Evolutionary conservation across 306 rosid species (phyloP).

Genomic region (Potentilla sterilis): DNA sequence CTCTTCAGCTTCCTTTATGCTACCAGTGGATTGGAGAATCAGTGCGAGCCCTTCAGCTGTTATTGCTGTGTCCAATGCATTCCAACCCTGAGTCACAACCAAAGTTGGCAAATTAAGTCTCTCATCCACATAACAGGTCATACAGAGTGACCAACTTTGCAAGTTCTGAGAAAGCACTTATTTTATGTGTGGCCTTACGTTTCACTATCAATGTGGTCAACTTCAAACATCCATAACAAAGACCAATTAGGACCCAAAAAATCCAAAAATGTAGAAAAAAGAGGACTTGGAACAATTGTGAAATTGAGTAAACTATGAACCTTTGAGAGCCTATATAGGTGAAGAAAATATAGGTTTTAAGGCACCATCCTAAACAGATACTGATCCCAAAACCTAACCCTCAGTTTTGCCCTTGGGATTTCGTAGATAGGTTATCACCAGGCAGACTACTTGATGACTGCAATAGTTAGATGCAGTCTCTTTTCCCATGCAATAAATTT

Average conservation of each 20-base stretch:
- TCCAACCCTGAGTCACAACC: slow-evolving; percentile 60
- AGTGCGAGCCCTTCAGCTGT: slow-evolving; percentile 77
- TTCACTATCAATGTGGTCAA: background rate
- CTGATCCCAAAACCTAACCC: background rate
- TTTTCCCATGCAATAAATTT: background rate
- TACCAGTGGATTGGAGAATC: slow-evolving; percentile 54
- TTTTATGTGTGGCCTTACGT: background rate
- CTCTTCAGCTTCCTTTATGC: slow-evolving; percentile 62
- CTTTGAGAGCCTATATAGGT: background rate
- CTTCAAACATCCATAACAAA: background rate
- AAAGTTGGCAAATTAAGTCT: background rate
- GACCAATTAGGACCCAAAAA: background rate
- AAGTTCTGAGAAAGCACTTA: background rate
- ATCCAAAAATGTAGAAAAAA: background rate
- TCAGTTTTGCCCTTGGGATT: background rate
- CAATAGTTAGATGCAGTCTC: background rate
- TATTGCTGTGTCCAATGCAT: slow-evolving; percentile 66
- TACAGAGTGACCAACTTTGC: background rate
- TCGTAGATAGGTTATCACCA: background rate
- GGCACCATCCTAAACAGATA: background rate
- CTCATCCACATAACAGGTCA: slow-evolving; percentile 1
- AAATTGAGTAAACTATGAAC: background rate
- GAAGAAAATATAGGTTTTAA: too few species aligned
- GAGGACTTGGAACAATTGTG: background rate
- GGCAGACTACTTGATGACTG: background rate